Conservation (phyloP, 768 basidiomycete species). For the Termitomyces sp. region DNA sequence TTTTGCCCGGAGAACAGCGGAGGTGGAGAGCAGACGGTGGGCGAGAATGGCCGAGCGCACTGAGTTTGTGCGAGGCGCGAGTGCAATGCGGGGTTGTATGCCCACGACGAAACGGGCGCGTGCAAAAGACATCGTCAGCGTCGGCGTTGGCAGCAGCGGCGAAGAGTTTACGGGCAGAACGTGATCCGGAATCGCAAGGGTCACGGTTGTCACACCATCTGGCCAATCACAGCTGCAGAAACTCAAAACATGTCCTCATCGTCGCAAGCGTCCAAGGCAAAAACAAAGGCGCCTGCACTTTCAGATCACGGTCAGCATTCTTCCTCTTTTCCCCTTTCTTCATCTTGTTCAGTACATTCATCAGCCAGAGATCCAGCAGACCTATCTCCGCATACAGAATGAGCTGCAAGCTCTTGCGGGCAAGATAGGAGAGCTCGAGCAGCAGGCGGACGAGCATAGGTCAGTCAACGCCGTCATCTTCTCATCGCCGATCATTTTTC, state of each 20-base stretch:
- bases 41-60: conserved; percentile 32
- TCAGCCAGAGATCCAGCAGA: conserved; percentile 80
- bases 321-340: not conserved
- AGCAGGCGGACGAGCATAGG: conserved; percentile 94
- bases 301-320: conserved; percentile 65
- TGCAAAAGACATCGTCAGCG: conserved; percentile 49
- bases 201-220: conserved; percentile 24
- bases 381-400: conserved; percentile 74
- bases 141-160: conserved; percentile 36
- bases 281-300: conserved; percentile 49
- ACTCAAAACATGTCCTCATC: conserved; percentile 43
- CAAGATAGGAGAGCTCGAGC: conserved; percentile 95
- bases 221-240: conserved; percentile 42
- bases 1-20: conserved; percentile 31
- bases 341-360: conserved; percentile 29
- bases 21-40: conserved; percentile 48
- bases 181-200: conserved; percentile 28
- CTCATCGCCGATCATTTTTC: not conserved
- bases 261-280: conserved; percentile 44
- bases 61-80: conserved; percentile 22
- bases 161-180: conserved; percentile 11
- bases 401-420: conserved; percentile 88
- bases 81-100: conserved; percentile 40
- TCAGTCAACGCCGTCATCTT: conserved; percentile 30
- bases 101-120: conserved; percentile 47